Evolutionary conservation across 2,329 filamentous ascomycete species (phyloP), one percentile per base, ranked within the genome.

Genomic region (Myriosclerotinia scirpicola): DNA sequence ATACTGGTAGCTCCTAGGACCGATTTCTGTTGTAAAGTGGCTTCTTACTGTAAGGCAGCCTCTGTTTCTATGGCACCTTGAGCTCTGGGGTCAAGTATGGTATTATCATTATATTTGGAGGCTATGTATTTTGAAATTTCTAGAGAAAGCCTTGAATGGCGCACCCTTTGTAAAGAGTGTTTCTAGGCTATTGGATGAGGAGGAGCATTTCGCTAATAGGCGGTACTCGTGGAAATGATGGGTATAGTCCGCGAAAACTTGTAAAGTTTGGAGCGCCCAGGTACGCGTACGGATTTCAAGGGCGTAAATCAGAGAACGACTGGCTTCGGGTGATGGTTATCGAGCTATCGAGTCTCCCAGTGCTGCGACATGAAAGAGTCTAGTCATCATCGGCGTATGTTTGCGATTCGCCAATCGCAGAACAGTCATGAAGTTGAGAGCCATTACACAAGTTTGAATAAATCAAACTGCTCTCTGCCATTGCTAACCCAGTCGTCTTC

Each of bases 371-470:
- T 52, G 48, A 26, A 2, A 30, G 14, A 5, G 15, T 52, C 22
- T 15, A 52, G 48, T 50, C 22, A 52, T 52, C 14, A 30, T 52
- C 22, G 22, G 22, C 14, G 48, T 2, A 52, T 26, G 14, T 11
- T 15, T 52, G 4, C 11, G n/a, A 26, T 26, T 5, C 6, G 15
- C 22, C 48, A 30, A 30, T 17, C 48, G 26, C 26, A 6, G 5
- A 52, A 15, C 14, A 52, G 22, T 14, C 48, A 15, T 52, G 12
- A 52, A 30, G 48, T 30, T 52, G 22, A 52, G 22, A 30, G 22
- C 30, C 48, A 52, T 52, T 15, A 14, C 48, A 4, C 48, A 9
- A 7, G 11, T 26, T 80, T 80, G 34, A 65, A 65, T 44, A 65
- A 34, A 53, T 60, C 63, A 34, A n/a, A n/a, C 40, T 65, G 34